Evolutionary conservation across 2,329 filamentous ascomycete genomes (phyloP).

Genomic region (Drechslerella dactyloides): DNA sequence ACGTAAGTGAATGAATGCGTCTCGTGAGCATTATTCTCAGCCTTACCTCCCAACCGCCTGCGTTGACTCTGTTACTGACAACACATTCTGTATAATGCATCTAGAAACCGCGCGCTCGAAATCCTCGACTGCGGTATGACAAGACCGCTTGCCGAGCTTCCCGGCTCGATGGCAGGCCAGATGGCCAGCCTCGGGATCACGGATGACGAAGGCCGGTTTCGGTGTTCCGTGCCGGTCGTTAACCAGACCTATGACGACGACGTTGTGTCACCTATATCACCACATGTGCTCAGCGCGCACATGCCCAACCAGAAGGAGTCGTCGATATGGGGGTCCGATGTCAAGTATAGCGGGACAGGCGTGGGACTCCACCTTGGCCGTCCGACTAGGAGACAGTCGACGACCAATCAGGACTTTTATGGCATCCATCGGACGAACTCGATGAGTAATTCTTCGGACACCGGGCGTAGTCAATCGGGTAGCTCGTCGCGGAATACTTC

Average conservation of each 20-base stretch:
- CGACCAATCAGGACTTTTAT: constrained; percentile 25
- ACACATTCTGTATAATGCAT: constrained; percentile 22
- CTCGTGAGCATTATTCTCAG: not conserved
- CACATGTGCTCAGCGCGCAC: constrained; percentile 21
- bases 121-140: constrained; percentile 27
- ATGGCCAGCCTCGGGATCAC: constrained; percentile 24
- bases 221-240: not conserved
- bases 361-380: constrained; percentile 13
- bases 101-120: constrained; percentile 34
- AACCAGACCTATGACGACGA: constrained; percentile 21
- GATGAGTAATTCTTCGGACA: constrained; percentile 48
- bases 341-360: constrained; percentile 34
- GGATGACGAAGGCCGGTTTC: constrained; percentile 26
- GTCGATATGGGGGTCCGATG: constrained; percentile 23
- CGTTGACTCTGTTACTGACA: constrained; percentile 31
- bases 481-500: constrained; percentile 45
- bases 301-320: constrained; percentile 46
- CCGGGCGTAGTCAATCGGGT: constrained; percentile 38
- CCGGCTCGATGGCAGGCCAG: constrained; percentile 24
- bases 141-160: constrained; percentile 10
- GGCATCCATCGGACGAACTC: constrained; percentile 38
- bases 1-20: constrained; percentile 38
- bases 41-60: constrained; percentile 13
- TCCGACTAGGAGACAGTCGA: constrained; percentile 1
- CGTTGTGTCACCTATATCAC: constrained; percentile 20